Percentiles rank a stretch among this genome's conserved stretches.
Conservation (phyloP, 2,329 filamentous ascomycete genomes). For the Fusarium graminum region DNA sequence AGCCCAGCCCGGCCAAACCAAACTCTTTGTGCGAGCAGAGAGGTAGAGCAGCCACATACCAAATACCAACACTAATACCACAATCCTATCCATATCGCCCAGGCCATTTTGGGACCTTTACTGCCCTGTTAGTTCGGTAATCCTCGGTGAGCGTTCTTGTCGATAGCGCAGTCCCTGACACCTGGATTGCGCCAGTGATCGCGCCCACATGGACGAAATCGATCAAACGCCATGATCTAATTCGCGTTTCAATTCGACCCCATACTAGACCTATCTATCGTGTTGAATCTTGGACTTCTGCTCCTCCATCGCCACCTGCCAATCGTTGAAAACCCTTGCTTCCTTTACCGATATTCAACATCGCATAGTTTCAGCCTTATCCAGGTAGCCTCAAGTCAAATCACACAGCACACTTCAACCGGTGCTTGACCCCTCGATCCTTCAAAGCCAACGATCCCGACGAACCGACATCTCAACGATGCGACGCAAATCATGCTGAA, state of each 20-base stretch:
- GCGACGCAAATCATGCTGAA: conserved; percentile 70
- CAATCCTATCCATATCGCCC: conserved; percentile 6
- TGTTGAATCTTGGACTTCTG: conserved; percentile 32
- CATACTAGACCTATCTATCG: conserved; percentile 24
- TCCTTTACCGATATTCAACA: conserved; percentile 30
- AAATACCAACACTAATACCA: conserved; percentile 5
- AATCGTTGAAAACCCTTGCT: conserved; percentile 29
- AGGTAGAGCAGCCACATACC: conserved; percentile 30
- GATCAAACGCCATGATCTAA: conserved; percentile 48
- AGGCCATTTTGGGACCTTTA: conserved; percentile 35
- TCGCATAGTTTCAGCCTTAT: conserved; percentile 28
- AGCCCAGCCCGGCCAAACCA: conserved; percentile 13
- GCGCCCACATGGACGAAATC: conserved; percentile 45
- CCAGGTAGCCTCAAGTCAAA: conserved; percentile 12
- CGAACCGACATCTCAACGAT: conserved; percentile 55
- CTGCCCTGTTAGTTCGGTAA: conserved; percentile 39
- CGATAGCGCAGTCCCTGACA: conserved; percentile 43
- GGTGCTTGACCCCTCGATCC: conserved; percentile 36
- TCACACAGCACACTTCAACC: conserved; percentile 26
- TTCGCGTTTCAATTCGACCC: conserved; percentile 46
- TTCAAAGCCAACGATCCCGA: conserved; percentile 23
- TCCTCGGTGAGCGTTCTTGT: conserved; percentile 54
- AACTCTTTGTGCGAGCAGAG: conserved; percentile 41
- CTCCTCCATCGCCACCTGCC: conserved; percentile 30
- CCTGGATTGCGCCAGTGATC: conserved; percentile 41